These are phyloP conservation scores for Zanthoxylum bungeanum DNA, from an alignment of 345 rosid genomes.

Conservation along the genomic window DNA sequence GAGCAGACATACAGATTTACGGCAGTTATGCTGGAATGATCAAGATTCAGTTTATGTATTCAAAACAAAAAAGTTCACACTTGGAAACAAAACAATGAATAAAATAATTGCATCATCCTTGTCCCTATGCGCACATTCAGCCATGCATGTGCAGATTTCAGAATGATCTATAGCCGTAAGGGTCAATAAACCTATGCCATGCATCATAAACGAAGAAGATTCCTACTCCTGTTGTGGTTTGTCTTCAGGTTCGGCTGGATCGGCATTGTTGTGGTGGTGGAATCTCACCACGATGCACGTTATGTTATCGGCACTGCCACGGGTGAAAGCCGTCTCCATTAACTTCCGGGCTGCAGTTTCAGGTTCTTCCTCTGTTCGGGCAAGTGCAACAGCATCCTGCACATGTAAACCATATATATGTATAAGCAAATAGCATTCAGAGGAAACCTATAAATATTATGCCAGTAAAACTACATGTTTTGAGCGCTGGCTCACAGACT, in stretches of 20 bases:
- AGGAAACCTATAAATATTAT: neutral
- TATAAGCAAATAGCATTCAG: neutral
- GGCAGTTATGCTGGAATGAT: neutral
- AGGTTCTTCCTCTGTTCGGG: conserved; percentile 73
- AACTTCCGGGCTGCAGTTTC: conserved; percentile 82
- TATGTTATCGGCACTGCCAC: conserved; percentile 96
- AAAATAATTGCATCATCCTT: conserved; percentile 29
- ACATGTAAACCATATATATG: neutral
- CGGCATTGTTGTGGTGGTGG: conserved; percentile 50
- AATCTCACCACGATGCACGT: conserved; percentile 93
- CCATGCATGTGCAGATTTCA: conserved; percentile 26
- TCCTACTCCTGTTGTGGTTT: conserved; percentile 25
- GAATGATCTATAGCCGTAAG: neutral
- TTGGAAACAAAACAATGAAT: conserved; percentile 29
- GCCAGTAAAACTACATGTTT: neutral
- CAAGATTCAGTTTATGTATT: neutral
- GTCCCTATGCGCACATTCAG: conserved; percentile 34
- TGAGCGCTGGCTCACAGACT: neutral
- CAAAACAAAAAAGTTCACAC: conserved; percentile 10
- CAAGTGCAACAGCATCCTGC: conserved; percentile 88
- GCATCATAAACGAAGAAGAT: conserved; percentile 10
- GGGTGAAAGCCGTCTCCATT: conserved; percentile 73
- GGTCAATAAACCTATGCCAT: conserved; percentile 23
- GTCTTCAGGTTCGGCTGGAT: conserved; percentile 29
- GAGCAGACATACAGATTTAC: neutral